phyloP scores from a whole-genome alignment of 208 protist genomes.

The Herpetomonas tarakana region DNA sequence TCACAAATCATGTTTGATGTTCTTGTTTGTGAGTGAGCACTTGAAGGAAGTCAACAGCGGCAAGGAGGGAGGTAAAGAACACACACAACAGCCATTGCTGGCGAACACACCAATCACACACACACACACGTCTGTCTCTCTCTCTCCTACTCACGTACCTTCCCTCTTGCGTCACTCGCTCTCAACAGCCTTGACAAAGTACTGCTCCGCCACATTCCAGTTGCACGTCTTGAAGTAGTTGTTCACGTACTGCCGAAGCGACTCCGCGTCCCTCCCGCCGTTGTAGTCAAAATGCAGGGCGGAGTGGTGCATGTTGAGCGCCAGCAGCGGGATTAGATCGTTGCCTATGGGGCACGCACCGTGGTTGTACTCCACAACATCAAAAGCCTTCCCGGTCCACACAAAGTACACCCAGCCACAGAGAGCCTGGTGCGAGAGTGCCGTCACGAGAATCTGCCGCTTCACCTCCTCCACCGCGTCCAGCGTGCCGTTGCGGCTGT shows the following conservation, averaged over 20 bases:
- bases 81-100: no score
- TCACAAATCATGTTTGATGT: no score
- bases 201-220: slow-evolving; percentile 64
- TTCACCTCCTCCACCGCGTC: slow-evolving; percentile 66
- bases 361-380: slow-evolving; percentile 75
- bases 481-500: slow-evolving; percentile 47
- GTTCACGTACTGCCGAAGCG: slow-evolving; percentile 58
- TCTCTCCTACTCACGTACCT: no score
- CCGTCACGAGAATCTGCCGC: slow-evolving; percentile 39
- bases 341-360: slow-evolving; percentile 72
- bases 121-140: no score
- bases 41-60: no score
- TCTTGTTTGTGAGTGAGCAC: no score
- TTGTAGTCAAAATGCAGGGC: slow-evolving; percentile 65
- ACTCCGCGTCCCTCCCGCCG: slow-evolving; percentile 5
- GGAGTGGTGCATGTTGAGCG: slow-evolving; percentile 70
- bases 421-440: slow-evolving; percentile 54
- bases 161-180: slow-evolving; percentile 8
- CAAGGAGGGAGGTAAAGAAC: no score
- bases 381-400: slow-evolving; percentile 78
- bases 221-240: slow-evolving; percentile 91
- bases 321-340: slow-evolving; percentile 72
- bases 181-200: slow-evolving; percentile 44
- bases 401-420: slow-evolving; percentile 86
- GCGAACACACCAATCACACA: no score